Evolutionary conservation across 1,284 basidiomycete genomes (phyloP).

Genomic region (Singerocomus inundabilis): DNA sequence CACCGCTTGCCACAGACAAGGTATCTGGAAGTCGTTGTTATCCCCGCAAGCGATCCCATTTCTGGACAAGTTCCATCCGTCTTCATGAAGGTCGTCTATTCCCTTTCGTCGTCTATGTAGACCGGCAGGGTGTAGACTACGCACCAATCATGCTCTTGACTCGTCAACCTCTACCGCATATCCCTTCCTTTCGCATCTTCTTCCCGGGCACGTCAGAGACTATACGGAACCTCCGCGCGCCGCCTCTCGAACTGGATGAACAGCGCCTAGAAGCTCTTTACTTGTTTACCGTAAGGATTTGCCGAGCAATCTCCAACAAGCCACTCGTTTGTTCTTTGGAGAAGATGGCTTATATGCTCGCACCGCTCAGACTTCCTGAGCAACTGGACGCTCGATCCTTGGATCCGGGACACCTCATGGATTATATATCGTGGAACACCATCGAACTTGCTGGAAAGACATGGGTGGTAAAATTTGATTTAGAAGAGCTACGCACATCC

Average conservation of each 20-base stretch:
- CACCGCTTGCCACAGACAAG: slow-evolving; percentile 27
- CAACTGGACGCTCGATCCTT: slow-evolving; percentile 20
- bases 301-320: slow-evolving; percentile 65
- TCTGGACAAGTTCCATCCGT: slow-evolving; percentile 54
- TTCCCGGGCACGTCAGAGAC: slow-evolving; percentile 45
- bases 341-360: slow-evolving; percentile 61
- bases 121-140: slow-evolving; percentile 36
- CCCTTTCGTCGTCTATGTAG: slow-evolving; percentile 51
- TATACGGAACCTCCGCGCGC: slow-evolving; percentile 45
- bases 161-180: slow-evolving; percentile 56
- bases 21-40: slow-evolving; percentile 51
- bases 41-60: slow-evolving; percentile 53
- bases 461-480: slow-evolving; percentile 51
- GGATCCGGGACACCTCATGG: slow-evolving; percentile 39
- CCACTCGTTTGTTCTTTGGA: slow-evolving; percentile 51
- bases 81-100: slow-evolving; percentile 42
- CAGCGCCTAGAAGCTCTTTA: slow-evolving; percentile 49
- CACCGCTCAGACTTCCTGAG: slow-evolving; percentile 46
- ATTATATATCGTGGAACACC: slow-evolving; percentile 63
- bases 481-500: slow-evolving; percentile 41
- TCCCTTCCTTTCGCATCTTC: slow-evolving; percentile 58
- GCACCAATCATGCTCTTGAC: slow-evolving; percentile 65
- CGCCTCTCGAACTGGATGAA: slow-evolving; percentile 49
- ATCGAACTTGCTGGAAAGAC: slow-evolving; percentile 50
- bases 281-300: slow-evolving; percentile 61